Conservation (phyloP, 2,329 filamentous ascomycete genomes). For the Penicillium brasilianum region DNA sequence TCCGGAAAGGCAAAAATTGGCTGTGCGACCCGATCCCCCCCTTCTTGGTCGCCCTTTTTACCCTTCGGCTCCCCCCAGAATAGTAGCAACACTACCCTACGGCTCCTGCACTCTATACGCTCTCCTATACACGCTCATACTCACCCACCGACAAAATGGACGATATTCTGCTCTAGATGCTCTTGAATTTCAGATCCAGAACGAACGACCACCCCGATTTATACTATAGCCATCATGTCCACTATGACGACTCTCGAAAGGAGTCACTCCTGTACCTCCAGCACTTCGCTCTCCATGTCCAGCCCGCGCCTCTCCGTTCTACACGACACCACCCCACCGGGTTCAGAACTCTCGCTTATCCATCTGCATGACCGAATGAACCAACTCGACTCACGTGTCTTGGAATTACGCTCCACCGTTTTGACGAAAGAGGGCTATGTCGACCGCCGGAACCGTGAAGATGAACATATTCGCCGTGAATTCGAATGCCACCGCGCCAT, state of each 20-base stretch:
- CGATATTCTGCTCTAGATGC: slow-evolving; percentile 16
- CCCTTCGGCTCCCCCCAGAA: slow-evolving; percentile 15
- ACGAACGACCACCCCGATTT: neutral
- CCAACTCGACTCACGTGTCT: slow-evolving; percentile 44
- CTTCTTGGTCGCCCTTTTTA: slow-evolving; percentile 19
- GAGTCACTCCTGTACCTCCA: slow-evolving; percentile 45
- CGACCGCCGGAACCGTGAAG: slow-evolving; percentile 47
- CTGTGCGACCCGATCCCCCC: slow-evolving; percentile 15
- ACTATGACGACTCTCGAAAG: slow-evolving; percentile 45
- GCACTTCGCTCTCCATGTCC: slow-evolving; percentile 43
- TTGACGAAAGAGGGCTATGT: slow-evolving; percentile 47
- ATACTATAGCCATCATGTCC: slow-evolving; percentile 23
- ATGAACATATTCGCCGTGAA: slow-evolving; percentile 46
- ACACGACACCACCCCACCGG: slow-evolving; percentile 43
- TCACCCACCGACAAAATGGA: slow-evolving; percentile 24
- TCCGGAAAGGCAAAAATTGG: slow-evolving; percentile 7
- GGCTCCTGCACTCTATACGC: neutral
- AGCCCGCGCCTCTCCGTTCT: slow-evolving; percentile 43
- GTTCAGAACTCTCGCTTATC: slow-evolving; percentile 42
- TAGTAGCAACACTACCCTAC: neutral
- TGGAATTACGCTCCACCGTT: slow-evolving; percentile 44
- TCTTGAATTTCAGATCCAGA: neutral
- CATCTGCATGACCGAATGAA: slow-evolving; percentile 47
- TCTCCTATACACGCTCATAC: too few species aligned
- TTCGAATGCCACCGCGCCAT: slow-evolving; percentile 44